phyloP scores from a whole-genome alignment of 306 rosid species.

The Gastrolobium villosum region DNA sequence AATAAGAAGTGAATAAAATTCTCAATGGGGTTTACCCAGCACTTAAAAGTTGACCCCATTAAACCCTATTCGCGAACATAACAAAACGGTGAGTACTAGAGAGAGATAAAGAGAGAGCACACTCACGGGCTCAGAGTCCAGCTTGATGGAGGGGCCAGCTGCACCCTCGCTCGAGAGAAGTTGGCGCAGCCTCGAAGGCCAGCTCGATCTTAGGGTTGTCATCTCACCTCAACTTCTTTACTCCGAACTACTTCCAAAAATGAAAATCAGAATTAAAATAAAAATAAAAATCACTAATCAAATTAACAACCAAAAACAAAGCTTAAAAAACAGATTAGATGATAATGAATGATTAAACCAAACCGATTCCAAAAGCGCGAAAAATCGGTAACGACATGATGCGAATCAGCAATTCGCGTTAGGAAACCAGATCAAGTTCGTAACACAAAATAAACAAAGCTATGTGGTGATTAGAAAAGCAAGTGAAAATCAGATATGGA shows the following conservation, averaged over 20 bases:
- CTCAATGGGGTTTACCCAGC: slow-evolving; percentile 18
- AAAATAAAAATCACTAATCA: background rate
- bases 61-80: slow-evolving; percentile 37
- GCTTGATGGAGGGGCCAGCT: slow-evolving; percentile 83
- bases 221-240: slow-evolving; percentile 82
- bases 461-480: background rate
- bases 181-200: slow-evolving; percentile 97
- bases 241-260: slow-evolving; percentile 63
- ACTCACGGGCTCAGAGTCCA: slow-evolving; percentile 93
- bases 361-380: slow-evolving; percentile 24
- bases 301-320: slow-evolving; percentile 26
- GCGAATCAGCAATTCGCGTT: slow-evolving; percentile 13
- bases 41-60: slow-evolving; percentile 13
- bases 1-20: slow-evolving; percentile 27
- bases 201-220: slow-evolving; percentile 88
- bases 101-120: background rate
- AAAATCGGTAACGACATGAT: background rate
- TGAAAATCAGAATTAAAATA: background rate
- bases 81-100: slow-evolving; percentile 10
- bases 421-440: slow-evolving; percentile 51
- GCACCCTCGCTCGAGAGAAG: slow-evolving; percentile 87
- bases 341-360: slow-evolving; percentile 44
- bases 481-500: background rate
- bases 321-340: background rate
- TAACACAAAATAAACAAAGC: background rate